Evolutionary conservation across 805 yeast genomes (phyloP).

Genomic region (Lachancea fermentati): DNA sequence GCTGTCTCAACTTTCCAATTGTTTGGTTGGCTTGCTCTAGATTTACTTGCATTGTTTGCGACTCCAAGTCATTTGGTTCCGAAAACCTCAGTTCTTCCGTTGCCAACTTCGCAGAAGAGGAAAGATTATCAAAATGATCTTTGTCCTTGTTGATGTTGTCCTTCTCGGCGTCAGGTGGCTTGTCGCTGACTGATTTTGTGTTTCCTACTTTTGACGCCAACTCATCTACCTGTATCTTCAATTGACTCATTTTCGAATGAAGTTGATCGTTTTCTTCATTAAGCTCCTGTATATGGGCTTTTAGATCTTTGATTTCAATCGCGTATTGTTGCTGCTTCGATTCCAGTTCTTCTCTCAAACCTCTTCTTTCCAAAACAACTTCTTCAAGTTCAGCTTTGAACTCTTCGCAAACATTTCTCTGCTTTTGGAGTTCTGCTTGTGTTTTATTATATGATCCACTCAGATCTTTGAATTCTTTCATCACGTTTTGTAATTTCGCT

Average conservation of each 20-base stretch:
- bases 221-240: slow-evolving; percentile 18
- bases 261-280: slow-evolving; percentile 66
- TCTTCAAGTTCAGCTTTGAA: slow-evolving; percentile 47
- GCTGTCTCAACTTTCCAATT: slow-evolving; percentile 51
- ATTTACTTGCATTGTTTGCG: slow-evolving; percentile 61
- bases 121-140: no score
- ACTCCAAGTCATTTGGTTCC: slow-evolving; percentile 36
- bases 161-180: no score
- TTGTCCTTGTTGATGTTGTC: no score
- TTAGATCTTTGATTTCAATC: slow-evolving; percentile 44
- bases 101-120: background rate
- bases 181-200: background rate
- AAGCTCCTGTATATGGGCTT: slow-evolving; percentile 47
- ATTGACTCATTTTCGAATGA: slow-evolving; percentile 35
- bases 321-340: slow-evolving; percentile 34
- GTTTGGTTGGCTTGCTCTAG: slow-evolving; percentile 59
- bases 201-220: slow-evolving; percentile 4
- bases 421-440: slow-evolving; percentile 37
- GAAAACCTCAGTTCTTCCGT: background rate
- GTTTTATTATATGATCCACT: slow-evolving; percentile 40
- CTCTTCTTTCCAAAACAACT: slow-evolving; percentile 35
- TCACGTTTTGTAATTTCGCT: slow-evolving; percentile 38
- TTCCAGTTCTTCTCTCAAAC: slow-evolving; percentile 37
- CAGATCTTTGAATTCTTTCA: slow-evolving; percentile 31
- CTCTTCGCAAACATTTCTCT: slow-evolving; percentile 33